Conservation (phyloP, 73 alveolate genomes). For the Stentor roeselii region DNA sequence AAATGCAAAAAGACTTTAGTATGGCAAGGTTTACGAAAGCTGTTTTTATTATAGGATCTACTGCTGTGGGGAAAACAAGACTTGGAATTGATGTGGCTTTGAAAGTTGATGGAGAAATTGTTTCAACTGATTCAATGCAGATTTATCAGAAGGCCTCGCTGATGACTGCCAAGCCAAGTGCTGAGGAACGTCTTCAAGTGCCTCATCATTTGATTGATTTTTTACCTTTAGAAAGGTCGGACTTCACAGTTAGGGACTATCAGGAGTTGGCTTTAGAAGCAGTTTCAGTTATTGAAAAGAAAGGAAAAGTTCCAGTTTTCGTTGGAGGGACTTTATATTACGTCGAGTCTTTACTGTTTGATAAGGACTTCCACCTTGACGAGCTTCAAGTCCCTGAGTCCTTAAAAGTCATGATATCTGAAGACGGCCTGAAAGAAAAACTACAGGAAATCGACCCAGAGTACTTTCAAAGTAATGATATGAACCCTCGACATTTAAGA, state of each 20-base stretch:
- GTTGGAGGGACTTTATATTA: conserved; percentile 87
- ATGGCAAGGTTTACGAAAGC: conserved; percentile 26
- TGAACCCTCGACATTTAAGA: conserved; percentile 53
- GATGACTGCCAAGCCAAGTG: conserved; percentile 83
- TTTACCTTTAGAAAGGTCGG: conserved; percentile 38
- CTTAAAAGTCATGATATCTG: conserved; percentile 26
- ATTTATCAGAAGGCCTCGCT: conserved; percentile 65
- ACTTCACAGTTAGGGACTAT: conserved; percentile 54
- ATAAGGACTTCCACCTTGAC: conserved; percentile 20
- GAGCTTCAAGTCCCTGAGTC: conserved; percentile 25
- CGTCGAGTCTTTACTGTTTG: conserved; percentile 63
- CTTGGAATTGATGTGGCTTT: conserved; percentile 69
- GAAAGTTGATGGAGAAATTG: conserved; percentile 64
- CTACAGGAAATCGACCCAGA: conserved; percentile 54
- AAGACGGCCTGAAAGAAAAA: conserved; percentile 27
- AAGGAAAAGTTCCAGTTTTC: conserved; percentile 41
- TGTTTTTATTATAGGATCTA: conserved; percentile 72
- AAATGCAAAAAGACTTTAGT: no score
- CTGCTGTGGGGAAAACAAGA: conserved; percentile 86
- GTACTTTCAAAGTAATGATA: conserved; percentile 41
- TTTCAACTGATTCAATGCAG: conserved; percentile 81
- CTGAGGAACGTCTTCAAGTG: conserved; percentile 38
- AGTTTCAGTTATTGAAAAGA: conserved; percentile 33
- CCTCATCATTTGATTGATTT: conserved; percentile 62
- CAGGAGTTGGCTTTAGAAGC: conserved; percentile 34